These are phyloP conservation scores for Euphorbia lathyris DNA, from an alignment of 345 rosid genomes.

Conservation along the genomic window DNA sequence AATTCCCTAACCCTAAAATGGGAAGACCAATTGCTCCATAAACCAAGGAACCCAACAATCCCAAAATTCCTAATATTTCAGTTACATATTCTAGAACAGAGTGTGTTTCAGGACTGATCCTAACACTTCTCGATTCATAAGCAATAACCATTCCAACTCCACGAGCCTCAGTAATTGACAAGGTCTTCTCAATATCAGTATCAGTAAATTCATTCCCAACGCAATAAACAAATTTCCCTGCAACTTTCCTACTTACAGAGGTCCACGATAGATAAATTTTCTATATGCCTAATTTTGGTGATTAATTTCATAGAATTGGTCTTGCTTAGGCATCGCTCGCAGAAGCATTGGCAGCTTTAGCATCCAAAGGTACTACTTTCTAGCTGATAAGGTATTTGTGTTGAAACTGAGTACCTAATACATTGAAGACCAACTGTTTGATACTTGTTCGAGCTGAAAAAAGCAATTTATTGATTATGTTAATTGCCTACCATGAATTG, in stretches of 20 bases:
- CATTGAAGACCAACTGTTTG: not conserved
- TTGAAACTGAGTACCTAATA: constrained; percentile 20
- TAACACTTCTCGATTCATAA: not conserved
- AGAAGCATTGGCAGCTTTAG: constrained; percentile 13
- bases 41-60: too few species aligned
- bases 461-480: too few species aligned
- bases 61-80: too few species aligned
- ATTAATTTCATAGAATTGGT: not conserved
- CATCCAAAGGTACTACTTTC: constrained; percentile 18
- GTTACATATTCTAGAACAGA: too few species aligned
- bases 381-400: not conserved
- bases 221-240: constrained; percentile 22
- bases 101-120: not conserved
- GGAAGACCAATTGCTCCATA: too few species aligned
- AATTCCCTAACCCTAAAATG: too few species aligned
- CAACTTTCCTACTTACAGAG: constrained; percentile 12
- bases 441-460: too few species aligned
- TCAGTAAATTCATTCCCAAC: not conserved
- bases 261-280: not conserved
- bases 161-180: constrained; percentile 12
- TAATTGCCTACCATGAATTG: constrained; percentile 13
- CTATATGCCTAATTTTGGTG: not conserved
- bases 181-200: not conserved
- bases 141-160: constrained; percentile 22
- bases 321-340: constrained; percentile 11